These are phyloP conservation scores for Dryadomyces quercus-mongolicae DNA, from an alignment of 2,329 filamentous ascomycete species.

Conservation along the genomic window DNA sequence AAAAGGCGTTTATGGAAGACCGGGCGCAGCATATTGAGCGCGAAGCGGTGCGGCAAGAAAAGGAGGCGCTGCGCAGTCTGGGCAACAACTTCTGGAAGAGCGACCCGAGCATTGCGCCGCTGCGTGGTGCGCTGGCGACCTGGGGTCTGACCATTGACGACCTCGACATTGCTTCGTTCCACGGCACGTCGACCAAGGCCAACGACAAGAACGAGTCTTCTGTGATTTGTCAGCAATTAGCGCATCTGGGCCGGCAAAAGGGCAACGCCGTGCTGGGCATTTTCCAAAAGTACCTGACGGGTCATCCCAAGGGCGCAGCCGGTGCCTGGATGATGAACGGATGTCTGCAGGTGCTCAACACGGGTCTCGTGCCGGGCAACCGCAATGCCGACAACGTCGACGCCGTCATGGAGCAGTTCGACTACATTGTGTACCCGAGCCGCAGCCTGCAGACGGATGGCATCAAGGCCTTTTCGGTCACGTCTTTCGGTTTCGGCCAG, in stretches of 20 bases:
- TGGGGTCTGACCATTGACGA: slow-evolving; percentile 98
- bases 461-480: slow-evolving; percentile 96
- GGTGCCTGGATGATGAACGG: slow-evolving; percentile 99
- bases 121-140: slow-evolving; percentile 89
- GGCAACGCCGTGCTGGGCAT: slow-evolving; percentile 93
- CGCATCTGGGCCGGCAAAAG: slow-evolving; percentile 88
- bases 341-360: slow-evolving; percentile 88
- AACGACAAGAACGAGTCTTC: slow-evolving; percentile 99
- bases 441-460: slow-evolving; percentile 94
- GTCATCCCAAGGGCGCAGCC: slow-evolving; percentile 97
- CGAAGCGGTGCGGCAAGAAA: slow-evolving; percentile 81
- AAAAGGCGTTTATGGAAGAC: slow-evolving; percentile 75
- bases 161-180: slow-evolving; percentile 90
- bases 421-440: slow-evolving; percentile 95
- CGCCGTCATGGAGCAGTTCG: slow-evolving; percentile 91
- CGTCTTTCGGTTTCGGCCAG: slow-evolving; percentile 97
- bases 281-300: slow-evolving; percentile 98
- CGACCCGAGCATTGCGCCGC: slow-evolving; percentile 82
- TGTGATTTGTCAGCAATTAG: slow-evolving; percentile 91
- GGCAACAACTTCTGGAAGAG: slow-evolving; percentile 99
- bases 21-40: slow-evolving; percentile 77
- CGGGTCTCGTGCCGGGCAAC: slow-evolving; percentile 88
- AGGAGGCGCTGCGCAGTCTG: slow-evolving; percentile 81
- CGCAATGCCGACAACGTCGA: slow-evolving; percentile 97
- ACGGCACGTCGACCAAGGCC: slow-evolving; percentile 94